These are phyloP conservation scores for Ustilago vetiveriae DNA, from an alignment of 1,284 basidiomycete species.

Conservation along the genomic window DNA sequence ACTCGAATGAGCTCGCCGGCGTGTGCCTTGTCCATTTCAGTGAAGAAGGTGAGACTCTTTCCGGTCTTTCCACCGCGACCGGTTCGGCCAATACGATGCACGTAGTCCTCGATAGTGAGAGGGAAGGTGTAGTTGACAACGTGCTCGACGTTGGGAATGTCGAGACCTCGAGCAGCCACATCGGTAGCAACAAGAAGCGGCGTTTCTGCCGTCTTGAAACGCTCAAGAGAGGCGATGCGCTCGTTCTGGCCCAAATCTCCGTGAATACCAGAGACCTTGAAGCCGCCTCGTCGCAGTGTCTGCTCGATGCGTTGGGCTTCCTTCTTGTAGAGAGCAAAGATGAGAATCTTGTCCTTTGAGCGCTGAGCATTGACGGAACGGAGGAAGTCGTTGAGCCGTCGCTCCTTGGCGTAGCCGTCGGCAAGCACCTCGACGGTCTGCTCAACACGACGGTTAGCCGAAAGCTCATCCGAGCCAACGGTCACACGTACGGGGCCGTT, in stretches of 20 bases:
- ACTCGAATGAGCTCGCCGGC: slow-evolving; percentile 94
- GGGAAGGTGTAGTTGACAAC: slow-evolving; percentile 86
- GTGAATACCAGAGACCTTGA: slow-evolving; percentile 86
- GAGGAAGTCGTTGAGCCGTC: slow-evolving; percentile 63
- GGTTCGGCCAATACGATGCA: slow-evolving; percentile 96
- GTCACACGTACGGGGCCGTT: slow-evolving; percentile 86
- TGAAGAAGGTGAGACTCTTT: slow-evolving; percentile 94
- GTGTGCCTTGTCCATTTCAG: slow-evolving; percentile 73
- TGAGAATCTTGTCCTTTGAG: slow-evolving; percentile 77
- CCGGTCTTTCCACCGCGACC: slow-evolving; percentile 91
- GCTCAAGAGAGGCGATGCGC: slow-evolving; percentile 84
- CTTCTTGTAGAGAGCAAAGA: slow-evolving; percentile 94
- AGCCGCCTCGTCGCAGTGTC: slow-evolving; percentile 81
- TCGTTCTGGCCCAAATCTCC: slow-evolving; percentile 90
- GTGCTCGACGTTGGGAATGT: slow-evolving; percentile 93
- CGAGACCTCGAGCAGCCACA: slow-evolving; percentile 93
- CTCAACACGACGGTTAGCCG: slow-evolving; percentile 88
- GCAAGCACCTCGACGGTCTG: slow-evolving; percentile 88
- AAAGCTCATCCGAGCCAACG: slow-evolving; percentile 93
- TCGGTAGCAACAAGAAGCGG: slow-evolving; percentile 94
- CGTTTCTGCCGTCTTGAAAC: slow-evolving; percentile 86
- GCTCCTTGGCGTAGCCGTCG: slow-evolving; percentile 87
- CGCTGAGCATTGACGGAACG: slow-evolving; percentile 67
- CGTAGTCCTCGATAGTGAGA: slow-evolving; percentile 77
- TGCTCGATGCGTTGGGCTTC: slow-evolving; percentile 87